Evolutionary conservation across 192 early-diverging fungal species (phyloP), one percentile per base, ranked within the genome.

Genomic region (Rhizophagus clarus): DNA sequence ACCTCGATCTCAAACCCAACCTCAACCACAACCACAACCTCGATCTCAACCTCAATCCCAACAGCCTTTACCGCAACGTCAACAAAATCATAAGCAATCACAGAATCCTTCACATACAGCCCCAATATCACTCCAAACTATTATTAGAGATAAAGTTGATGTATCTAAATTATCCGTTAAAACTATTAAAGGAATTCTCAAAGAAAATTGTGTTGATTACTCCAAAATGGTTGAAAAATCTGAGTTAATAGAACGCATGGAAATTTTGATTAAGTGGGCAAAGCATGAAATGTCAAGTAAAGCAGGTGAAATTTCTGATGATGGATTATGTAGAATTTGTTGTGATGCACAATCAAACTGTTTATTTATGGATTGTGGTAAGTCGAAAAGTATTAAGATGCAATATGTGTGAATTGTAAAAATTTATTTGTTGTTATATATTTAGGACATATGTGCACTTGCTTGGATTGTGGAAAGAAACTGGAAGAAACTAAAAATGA

Each of bases 291-390:
- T 87, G 89, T 84, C 87, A 14, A 81, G 77, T 72, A 85, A 88
- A 31, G 76, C 79, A 34, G 77, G 80, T 14, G 73, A 68, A 62
- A 29, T 34, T 7, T 72, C 68, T 20, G 94, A 95, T 40, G 91
- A 94, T 51, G 83, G 87, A n/a, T 67, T 93, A 40, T 96, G 95
- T 86, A 91, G 92, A 81, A 93, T 96, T 34, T 96, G 95, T 80
- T 94, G 90, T 84, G 94, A 95, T 82, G 89, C 88, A 15, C 85
- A 87, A 24, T 87, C 93, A 71, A 96, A 96, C 86, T 92, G 92
- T 83, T 94, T 95, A 7, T 92, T 95, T 82, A 83, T 95, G 62
- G 91, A 95, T 81, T 96, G 95, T 79, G 94, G 73, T 74, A 74
- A n/a, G 72, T 74, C 2, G 9, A n/a, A 49, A n/a, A 34, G 12